Evolutionary conservation across 1,139 yeast genomes (phyloP), one percentile per base, ranked within the genome.

Genomic region (Nakaseomyces uthaithaninus): DNA sequence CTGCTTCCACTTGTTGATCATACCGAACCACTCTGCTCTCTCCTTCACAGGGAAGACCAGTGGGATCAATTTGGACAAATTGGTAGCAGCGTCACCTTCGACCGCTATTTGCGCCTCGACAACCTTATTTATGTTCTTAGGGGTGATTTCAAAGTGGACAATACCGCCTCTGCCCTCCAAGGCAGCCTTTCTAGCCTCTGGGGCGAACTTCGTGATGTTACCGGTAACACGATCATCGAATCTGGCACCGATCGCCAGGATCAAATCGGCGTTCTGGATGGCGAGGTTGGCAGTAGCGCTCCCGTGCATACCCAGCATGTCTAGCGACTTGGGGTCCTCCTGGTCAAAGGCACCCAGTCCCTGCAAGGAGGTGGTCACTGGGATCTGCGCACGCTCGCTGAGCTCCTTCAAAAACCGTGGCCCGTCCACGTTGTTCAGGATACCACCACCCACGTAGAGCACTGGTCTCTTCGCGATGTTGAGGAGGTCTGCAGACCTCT

Each of bases 281-380:
- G 97, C 94, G 55, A 84, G 64, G 70, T 91, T 91, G 52, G 98
- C 98, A 54, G 89, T 89, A 37, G 91, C 96, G 47, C 80, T 74
- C 50, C 98, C 98, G 65, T 91, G 98, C 98, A 91, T 91, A 57
- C 98, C 98, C 53, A 91, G 74, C 93, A 91, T 85, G 64, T 89
- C 95, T 51, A 91, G 68, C 23, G 96, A 80, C 65, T 87, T 87
- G 50, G 81, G 79, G 66, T 89, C 95, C 48, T 74, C 76, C 68
- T 91, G 97, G 65, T 91, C 95, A 58, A 81, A 91, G 7, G 94
- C 84, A 50, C 98, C 98, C 50, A 91, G 74, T 42, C 85, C 97
- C 66, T 89, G 97, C 46, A 91, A 64, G 42, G 97, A 83, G 16
- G 97, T 91, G 37, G 97, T 91, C 43, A 91, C 98, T 33, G 98